Evolutionary conservation across 495 filamentous ascomycete genomes (phyloP).

Genomic region (Trichoderma orchidacearum): DNA sequence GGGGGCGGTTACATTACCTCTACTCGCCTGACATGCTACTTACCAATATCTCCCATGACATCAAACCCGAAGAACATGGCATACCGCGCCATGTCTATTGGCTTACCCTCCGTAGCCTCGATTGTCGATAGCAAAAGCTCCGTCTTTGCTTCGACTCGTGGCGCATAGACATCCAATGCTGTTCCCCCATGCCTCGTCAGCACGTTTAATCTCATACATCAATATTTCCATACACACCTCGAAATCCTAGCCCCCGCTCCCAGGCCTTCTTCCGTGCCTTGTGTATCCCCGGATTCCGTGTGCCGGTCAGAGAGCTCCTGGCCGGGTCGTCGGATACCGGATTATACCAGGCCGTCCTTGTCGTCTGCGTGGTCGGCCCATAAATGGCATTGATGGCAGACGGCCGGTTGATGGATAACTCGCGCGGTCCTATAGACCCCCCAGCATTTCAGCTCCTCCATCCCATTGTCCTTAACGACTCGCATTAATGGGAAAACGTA

Average conservation of each 20-base stretch:
- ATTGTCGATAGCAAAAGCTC: slow-evolving; percentile 14
- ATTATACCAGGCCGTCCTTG: slow-evolving; percentile 23
- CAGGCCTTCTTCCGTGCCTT: slow-evolving; percentile 17
- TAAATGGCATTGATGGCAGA: slow-evolving; percentile 18
- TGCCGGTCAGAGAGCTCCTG: slow-evolving; percentile 10
- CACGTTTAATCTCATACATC: too few relatives aligned
- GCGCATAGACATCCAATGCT: slow-evolving; percentile 14
- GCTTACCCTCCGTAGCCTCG: neutral
- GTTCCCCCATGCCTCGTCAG: neutral
- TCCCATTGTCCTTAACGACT: too few relatives aligned
- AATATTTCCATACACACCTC: slow-evolving; percentile 10
- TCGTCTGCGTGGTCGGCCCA: slow-evolving; percentile 15
- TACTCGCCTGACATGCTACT: neutral
- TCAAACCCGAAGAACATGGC: slow-evolving; percentile 20
- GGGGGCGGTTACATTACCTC: neutral
- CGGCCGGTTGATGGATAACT: slow-evolving; percentile 21
- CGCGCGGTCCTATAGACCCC: slow-evolving; percentile 9
- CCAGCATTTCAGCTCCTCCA: too few relatives aligned
- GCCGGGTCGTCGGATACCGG: slow-evolving; percentile 7
- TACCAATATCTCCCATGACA: slow-evolving; percentile 10
- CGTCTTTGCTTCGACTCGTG: slow-evolving; percentile 10
- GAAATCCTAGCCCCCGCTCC: slow-evolving; percentile 15
- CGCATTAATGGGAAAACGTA: too few relatives aligned
- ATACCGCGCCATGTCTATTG: slow-evolving; percentile 13
- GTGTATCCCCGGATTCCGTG: slow-evolving; percentile 12